These are phyloP conservation scores for Elsinoe perseae DNA, from an alignment of 2,329 filamentous ascomycete species.

Conservation along the genomic window DNA sequence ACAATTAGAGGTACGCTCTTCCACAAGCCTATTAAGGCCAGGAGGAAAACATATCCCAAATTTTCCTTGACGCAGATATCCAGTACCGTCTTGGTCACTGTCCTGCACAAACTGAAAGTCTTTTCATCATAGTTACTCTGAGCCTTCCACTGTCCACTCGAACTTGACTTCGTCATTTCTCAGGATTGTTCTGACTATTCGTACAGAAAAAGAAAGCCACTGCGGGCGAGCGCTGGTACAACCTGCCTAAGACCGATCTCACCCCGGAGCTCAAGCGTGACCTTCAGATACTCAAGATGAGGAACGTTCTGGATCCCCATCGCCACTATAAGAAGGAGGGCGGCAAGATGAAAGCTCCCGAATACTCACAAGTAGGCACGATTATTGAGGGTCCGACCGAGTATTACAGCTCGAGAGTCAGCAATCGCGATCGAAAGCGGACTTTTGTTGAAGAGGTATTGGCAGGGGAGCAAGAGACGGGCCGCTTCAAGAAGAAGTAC, in stretches of 20 bases:
- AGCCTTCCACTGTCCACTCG: slow-evolving; percentile 33
- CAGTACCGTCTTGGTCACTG: slow-evolving; percentile 72
- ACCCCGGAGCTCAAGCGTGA: slow-evolving; percentile 84
- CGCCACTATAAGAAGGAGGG: slow-evolving; percentile 83
- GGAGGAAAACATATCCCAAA: slow-evolving; percentile 73
- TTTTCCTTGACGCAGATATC: slow-evolving; percentile 62
- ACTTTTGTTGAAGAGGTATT: slow-evolving; percentile 83
- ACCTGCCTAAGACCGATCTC: slow-evolving; percentile 74
- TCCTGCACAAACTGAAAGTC: slow-evolving; percentile 61
- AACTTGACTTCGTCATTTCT: slow-evolving; percentile 16
- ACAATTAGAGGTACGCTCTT: slow-evolving; percentile 45
- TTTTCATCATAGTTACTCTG: slow-evolving; percentile 72
- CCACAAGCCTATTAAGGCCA: slow-evolving; percentile 34
- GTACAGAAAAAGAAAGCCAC: slow-evolving; percentile 52
- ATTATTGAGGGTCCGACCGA: slow-evolving; percentile 84
- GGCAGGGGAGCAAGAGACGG: slow-evolving; percentile 54
- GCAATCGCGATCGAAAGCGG: slow-evolving; percentile 78
- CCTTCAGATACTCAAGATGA: slow-evolving; percentile 81
- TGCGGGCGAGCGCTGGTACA: slow-evolving; percentile 77
- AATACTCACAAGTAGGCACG: slow-evolving; percentile 82
- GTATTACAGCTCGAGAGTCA: slow-evolving; percentile 70
- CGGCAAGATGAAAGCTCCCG: slow-evolving; percentile 61
- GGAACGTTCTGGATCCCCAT: slow-evolving; percentile 80
- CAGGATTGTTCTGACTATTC: slow-evolving; percentile 24
- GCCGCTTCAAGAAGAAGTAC: slow-evolving; percentile 82